phyloP scores from a whole-genome alignment of 1,139 yeast genomes.

The Pichia norvegensis region DNA sequence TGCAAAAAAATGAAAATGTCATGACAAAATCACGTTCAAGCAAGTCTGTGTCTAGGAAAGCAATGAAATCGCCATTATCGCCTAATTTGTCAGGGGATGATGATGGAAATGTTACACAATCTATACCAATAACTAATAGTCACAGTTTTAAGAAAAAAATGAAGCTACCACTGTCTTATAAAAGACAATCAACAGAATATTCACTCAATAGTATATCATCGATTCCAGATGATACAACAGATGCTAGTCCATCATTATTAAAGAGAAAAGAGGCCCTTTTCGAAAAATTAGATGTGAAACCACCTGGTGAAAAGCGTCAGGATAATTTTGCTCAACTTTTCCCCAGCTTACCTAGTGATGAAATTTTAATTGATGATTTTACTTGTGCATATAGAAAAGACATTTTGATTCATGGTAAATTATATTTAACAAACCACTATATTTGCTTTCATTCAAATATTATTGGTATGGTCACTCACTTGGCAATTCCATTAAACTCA shows the following conservation, averaged over 20 bases:
- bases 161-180: constrained; percentile 7
- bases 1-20: background rate
- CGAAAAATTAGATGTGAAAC: constrained; percentile 19
- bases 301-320: constrained; percentile 39
- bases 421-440: constrained; percentile 53
- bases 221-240: constrained; percentile 1
- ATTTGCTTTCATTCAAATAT: constrained; percentile 67
- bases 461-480: constrained; percentile 64
- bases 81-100: constrained; percentile 6
- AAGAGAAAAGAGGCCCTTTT: constrained; percentile 11
- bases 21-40: constrained; percentile 3
- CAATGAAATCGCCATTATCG: constrained; percentile 7
- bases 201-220: background rate
- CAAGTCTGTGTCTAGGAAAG: constrained; percentile 9
- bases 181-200: constrained; percentile 5
- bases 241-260: background rate
- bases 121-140: constrained; percentile 6
- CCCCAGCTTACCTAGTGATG: constrained; percentile 45
- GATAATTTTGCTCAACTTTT: constrained; percentile 57
- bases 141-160: constrained; percentile 12
- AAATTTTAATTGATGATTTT: constrained; percentile 54
- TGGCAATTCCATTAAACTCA: constrained; percentile 60
- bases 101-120: background rate
- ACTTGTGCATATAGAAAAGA: constrained; percentile 66
- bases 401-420: constrained; percentile 62